Evolutionary conservation across 2,329 filamentous ascomycete species (phyloP).

Genomic region (Curvularia eragrostidis): DNA sequence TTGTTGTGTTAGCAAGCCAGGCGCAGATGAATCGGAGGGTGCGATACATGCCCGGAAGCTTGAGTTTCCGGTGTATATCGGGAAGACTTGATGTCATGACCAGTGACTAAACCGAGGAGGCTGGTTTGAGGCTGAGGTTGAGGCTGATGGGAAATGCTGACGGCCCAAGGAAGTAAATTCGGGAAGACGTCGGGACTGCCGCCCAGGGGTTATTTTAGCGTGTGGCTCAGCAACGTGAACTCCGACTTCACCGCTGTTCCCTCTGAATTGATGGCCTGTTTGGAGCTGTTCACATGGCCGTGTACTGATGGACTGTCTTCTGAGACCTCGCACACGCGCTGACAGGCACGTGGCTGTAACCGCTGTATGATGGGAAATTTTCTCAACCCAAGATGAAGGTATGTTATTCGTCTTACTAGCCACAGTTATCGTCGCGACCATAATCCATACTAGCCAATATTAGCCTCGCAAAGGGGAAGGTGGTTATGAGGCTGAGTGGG

Average conservation of each 20-base stretch:
- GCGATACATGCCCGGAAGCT: slow-evolving; percentile 27
- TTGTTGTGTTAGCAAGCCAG: slow-evolving; percentile 8
- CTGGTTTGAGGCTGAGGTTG: slow-evolving; percentile 21
- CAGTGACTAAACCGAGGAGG: slow-evolving; percentile 20
- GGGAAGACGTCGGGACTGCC: slow-evolving; percentile 1
- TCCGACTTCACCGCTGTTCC: slow-evolving; percentile 24
- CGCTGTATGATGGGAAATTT: slow-evolving; percentile 6
- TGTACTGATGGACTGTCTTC: not conserved
- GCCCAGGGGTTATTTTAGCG: slow-evolving; percentile 24
- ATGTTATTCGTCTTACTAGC: slow-evolving; percentile 3
- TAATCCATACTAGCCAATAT: not conserved
- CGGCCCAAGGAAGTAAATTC: slow-evolving; percentile 7
- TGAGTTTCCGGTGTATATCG: slow-evolving; percentile 25
- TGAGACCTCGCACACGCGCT: not conserved
- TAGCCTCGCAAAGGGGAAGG: not conserved
- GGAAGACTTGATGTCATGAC: slow-evolving; percentile 13
- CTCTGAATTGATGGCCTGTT: not conserved
- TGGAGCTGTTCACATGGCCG: not conserved
- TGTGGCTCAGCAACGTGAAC: slow-evolving; percentile 17
- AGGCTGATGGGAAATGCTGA: slow-evolving; percentile 21
- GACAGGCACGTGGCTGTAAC: not conserved
- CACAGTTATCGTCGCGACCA: slow-evolving; percentile 2
- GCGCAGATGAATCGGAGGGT: slow-evolving; percentile 14
- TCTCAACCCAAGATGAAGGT: not conserved
- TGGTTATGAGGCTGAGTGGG: slow-evolving; percentile 19